These are phyloP conservation scores for Anisodus tanguticus DNA, from an alignment of 257 asterid genomes.

Conservation along the genomic window DNA sequence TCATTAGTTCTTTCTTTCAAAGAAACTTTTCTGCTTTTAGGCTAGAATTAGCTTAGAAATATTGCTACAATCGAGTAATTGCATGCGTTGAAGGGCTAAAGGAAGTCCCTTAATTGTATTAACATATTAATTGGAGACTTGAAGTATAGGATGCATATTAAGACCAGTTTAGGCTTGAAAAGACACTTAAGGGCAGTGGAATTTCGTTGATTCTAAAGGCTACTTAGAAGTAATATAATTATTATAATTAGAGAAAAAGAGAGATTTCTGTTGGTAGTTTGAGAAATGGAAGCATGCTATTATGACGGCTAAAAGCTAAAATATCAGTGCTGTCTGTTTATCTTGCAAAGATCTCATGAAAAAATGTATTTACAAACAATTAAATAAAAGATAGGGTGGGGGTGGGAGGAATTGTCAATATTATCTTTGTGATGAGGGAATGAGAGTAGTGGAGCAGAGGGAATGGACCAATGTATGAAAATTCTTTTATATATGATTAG, in stretches of 20 bases:
- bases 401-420: background rate
- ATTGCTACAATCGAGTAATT: background rate
- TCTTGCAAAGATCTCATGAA: background rate
- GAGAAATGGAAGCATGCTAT: constrained; percentile 21
- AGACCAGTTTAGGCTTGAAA: background rate
- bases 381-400: background rate
- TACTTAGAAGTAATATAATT: constrained; percentile 6
- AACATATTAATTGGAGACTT: background rate
- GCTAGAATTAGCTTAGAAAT: background rate
- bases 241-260: constrained; percentile 1
- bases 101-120: background rate
- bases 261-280: constrained; percentile 15
- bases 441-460: constrained; percentile 22
- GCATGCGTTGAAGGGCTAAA: background rate
- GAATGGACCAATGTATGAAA: constrained; percentile 25
- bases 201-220: constrained; percentile 39
- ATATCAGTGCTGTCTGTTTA: constrained; percentile 10
- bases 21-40: background rate
- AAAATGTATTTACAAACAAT: background rate
- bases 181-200: constrained; percentile 26
- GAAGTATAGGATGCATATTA: background rate
- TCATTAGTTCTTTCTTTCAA: background rate
- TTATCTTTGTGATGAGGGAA: constrained; percentile 19
- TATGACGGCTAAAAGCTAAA: constrained; percentile 26
- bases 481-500: constrained; percentile 23